phyloP scores from a whole-genome alignment of 73 alveolate species.

The Blepharisma japonicum region DNA sequence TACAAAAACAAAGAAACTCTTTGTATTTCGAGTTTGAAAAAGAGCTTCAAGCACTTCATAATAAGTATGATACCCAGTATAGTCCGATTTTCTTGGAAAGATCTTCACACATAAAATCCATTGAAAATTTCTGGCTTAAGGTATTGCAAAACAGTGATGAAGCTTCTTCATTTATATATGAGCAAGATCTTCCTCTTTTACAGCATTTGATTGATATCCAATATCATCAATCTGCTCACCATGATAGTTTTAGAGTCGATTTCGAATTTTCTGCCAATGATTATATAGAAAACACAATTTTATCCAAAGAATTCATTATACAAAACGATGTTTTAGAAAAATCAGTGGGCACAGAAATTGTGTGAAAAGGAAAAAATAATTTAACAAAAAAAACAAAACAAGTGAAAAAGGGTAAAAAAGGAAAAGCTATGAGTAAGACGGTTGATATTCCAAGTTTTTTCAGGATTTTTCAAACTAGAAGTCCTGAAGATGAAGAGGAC shows the following conservation, averaged over 20 bases:
- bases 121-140: slow-evolving; percentile 22
- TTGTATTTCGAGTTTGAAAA: background rate
- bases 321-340: background rate
- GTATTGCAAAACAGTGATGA: background rate
- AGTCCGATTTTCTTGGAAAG: background rate
- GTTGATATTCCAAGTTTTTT: slow-evolving; percentile 26
- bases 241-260: background rate
- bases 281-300: background rate
- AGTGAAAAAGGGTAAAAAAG: slow-evolving; percentile 4
- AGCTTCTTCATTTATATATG: background rate
- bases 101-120: background rate
- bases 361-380: slow-evolving; percentile 1
- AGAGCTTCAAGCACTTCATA: slow-evolving; percentile 7
- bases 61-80: slow-evolving; percentile 13
- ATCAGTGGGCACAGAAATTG: slow-evolving; percentile 5
- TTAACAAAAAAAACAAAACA: background rate
- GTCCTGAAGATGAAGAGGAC: slow-evolving; percentile 16
- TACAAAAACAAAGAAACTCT: slow-evolving; percentile 25
- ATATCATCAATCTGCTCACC: background rate
- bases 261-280: slow-evolving; percentile 2
- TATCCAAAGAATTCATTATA: background rate
- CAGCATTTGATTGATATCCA: slow-evolving; percentile 1
- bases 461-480: background rate
- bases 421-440: background rate
- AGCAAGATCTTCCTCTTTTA: background rate